These are phyloP conservation scores for Monosporozyma aquatica DNA, from an alignment of 805 yeast genomes.

Conservation along the genomic window DNA sequence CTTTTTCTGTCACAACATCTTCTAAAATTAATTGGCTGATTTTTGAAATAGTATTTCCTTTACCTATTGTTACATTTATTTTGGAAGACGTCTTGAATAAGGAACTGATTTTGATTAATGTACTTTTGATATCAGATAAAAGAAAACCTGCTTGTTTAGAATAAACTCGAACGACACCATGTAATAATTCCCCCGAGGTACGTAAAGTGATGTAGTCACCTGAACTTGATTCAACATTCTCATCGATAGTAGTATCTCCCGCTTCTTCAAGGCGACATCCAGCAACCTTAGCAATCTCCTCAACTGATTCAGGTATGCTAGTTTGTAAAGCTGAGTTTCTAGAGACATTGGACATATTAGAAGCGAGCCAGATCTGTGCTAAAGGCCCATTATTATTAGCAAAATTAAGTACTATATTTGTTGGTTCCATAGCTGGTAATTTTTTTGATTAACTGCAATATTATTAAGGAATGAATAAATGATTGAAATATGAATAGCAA, in stretches of 20 bases:
- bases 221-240: slow-evolving; percentile 14
- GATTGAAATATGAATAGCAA: no score
- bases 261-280: slow-evolving; percentile 7
- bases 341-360: slow-evolving; percentile 45
- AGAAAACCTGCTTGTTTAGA: slow-evolving; percentile 76
- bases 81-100: slow-evolving; percentile 43
- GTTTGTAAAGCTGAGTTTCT: slow-evolving; percentile 57
- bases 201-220: slow-evolving; percentile 64
- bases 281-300: slow-evolving; percentile 48
- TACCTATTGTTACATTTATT: slow-evolving; percentile 49
- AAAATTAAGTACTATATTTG: slow-evolving; percentile 10
- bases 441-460: no score
- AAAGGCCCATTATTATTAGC: slow-evolving; percentile 67
- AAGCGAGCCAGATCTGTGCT: slow-evolving; percentile 89
- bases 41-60: slow-evolving; percentile 51
- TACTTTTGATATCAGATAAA: slow-evolving; percentile 74
- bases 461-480: no score
- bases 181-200: slow-evolving; percentile 73
- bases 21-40: slow-evolving; percentile 52
- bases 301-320: slow-evolving; percentile 55
- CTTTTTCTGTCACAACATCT: slow-evolving; percentile 74
- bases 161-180: slow-evolving; percentile 82
- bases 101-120: slow-evolving; percentile 59
- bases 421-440: slow-evolving; percentile 5
- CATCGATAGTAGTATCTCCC: neutral